Conservation (phyloP, 352 stramenopile species). For the Poterioochromonas sp. region DNA sequence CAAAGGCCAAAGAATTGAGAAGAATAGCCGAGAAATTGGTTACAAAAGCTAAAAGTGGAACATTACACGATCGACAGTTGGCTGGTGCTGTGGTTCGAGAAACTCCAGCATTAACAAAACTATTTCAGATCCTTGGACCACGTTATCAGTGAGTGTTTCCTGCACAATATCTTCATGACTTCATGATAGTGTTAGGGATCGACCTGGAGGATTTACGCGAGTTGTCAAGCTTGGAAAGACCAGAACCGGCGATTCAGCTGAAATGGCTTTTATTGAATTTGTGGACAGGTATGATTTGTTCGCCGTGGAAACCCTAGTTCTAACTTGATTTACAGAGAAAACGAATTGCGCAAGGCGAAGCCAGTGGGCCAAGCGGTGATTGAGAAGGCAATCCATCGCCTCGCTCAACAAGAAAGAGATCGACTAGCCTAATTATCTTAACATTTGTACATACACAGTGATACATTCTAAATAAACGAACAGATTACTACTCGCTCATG, state of each 20-base stretch:
- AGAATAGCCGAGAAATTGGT: slow-evolving; percentile 86
- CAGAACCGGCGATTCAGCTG: slow-evolving; percentile 80
- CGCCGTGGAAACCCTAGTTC: neutral
- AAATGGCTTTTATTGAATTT: slow-evolving; percentile 97
- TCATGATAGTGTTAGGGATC: slow-evolving; percentile 39
- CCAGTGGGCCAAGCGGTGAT: neutral
- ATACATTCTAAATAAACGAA: too few relatives aligned
- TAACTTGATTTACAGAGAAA: slow-evolving; percentile 33
- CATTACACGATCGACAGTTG: slow-evolving; percentile 62
- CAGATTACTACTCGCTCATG: too few relatives aligned
- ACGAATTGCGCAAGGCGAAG: slow-evolving; percentile 38
- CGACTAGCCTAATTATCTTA: too few relatives aligned
- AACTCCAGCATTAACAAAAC: slow-evolving; percentile 77
- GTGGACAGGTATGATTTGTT: slow-evolving; percentile 66
- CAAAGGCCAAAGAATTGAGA: slow-evolving; percentile 89
- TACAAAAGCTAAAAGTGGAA: slow-evolving; percentile 76
- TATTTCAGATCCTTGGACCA: slow-evolving; percentile 87
- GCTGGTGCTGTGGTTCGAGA: slow-evolving; percentile 73
- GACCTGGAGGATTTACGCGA: slow-evolving; percentile 85
- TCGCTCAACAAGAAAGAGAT: too few relatives aligned
- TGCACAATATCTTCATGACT: neutral
- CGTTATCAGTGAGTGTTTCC: slow-evolving; percentile 65
- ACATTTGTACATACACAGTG: too few relatives aligned
- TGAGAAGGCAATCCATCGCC: neutral
- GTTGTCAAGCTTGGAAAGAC: slow-evolving; percentile 84